phyloP scores from a whole-genome alignment of 108 stramenopile genomes.

The Aurantiochytrium sp. region DNA sequence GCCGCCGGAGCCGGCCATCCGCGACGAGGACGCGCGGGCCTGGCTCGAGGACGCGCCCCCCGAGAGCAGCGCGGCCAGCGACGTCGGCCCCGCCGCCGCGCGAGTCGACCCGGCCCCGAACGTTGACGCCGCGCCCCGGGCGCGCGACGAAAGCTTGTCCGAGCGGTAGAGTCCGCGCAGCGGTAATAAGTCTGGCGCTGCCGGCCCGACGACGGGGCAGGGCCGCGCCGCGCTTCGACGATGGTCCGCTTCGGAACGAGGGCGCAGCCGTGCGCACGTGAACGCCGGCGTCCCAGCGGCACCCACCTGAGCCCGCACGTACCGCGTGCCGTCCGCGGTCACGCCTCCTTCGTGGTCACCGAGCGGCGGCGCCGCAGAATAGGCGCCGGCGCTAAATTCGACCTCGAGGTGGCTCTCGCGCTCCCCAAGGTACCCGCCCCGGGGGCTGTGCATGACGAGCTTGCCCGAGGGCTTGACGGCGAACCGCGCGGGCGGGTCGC shows the following conservation, averaged over 20 bases:
- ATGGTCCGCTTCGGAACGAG: not conserved
- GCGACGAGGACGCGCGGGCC: too few relatives aligned
- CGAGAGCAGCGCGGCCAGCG: too few relatives aligned
- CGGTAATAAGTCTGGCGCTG: not conserved
- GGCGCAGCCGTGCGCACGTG: not conserved
- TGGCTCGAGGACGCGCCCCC: not conserved
- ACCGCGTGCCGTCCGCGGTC: not conserved
- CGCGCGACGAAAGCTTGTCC: not conserved
- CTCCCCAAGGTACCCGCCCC: not conserved
- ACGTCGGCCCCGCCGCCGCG: too few relatives aligned
- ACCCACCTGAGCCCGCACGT: not conserved
- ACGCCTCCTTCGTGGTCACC: not conserved
- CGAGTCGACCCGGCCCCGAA: too few relatives aligned
- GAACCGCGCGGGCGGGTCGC: not conserved
- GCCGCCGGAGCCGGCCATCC: not conserved
- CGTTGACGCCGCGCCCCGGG: not conserved
- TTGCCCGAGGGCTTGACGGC: not conserved
- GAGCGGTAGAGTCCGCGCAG: not conserved
- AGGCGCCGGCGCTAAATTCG: slow-evolving; percentile 5
- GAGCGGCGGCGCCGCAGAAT: not conserved
- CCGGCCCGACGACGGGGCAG: not conserved
- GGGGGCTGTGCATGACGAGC: slow-evolving; percentile 4
- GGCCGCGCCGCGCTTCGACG: not conserved
- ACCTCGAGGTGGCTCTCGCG: not conserved
- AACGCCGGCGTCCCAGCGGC: not conserved